Base-by-base conservation (phyloP, 2,329 filamentous ascomycete genomes). In the Tolypocladium paradoxum region DNA sequence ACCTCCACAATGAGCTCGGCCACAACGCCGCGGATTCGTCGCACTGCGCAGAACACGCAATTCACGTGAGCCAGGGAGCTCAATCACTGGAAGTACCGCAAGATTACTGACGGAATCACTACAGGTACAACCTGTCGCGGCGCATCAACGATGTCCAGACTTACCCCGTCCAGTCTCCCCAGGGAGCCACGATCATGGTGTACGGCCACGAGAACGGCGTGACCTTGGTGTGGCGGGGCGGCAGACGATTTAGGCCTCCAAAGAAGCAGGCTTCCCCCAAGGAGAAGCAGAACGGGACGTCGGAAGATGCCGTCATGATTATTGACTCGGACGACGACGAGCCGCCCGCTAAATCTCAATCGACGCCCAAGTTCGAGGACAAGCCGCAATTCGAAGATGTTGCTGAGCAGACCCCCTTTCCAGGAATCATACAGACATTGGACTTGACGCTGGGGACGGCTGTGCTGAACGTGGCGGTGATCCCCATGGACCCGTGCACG, bases 121-220 rank as follows among this genome's bases (percentile, higher is more conserved):
- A 18, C n/a, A 85, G 82, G 55, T 84, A 84, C 59, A 77, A 82
- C 54, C 68, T 84, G 34, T 70, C 75, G 43, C 74, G 77, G 55
- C 79, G 82, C 55, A 72, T 83, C 48, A 73, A 84, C 64, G 73
- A 81, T 60, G 73, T 83, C 49, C 79, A 82, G 59, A 76, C 76
- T 4, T 85, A 85, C 61, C 83, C 83, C 1, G 71, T 83, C 20
- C 73, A 75, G 54, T 83, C 82, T 1, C 75, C 81, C 2, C 83
- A 86, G 61, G 82, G 82, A 36, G 82, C 83, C 7, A 81, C 76
- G 2, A 76, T 85, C 61, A 64, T 85, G 29, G 67, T 86, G 46
- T 84, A 84, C 60, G 82, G 79, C 47, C 82, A 85, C 59, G 80
- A 84, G 55, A 81, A 78, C 64, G 83, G 83, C 46, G 67, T 84